These are phyloP conservation scores for Tylopilus subfusipes DNA, from an alignment of 768 basidiomycete species.

Conservation along the genomic window DNA sequence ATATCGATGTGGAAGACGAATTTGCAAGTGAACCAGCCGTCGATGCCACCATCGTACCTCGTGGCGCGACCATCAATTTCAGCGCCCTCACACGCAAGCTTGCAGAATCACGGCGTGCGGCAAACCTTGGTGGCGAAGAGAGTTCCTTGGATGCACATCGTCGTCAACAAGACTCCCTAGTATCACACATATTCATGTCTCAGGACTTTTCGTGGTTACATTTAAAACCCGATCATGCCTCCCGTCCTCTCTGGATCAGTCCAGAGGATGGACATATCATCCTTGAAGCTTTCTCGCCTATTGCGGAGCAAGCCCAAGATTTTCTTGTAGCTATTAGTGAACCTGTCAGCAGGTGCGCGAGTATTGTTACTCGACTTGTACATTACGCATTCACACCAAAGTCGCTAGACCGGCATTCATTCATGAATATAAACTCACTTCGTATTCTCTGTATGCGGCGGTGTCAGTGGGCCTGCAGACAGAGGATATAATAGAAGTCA, in stretches of 20 bases:
- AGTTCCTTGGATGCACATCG: constrained; percentile 63
- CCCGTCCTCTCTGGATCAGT: constrained; percentile 94
- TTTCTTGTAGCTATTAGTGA: constrained; percentile 98
- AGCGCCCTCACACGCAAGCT: constrained; percentile 79
- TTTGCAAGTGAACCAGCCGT: constrained; percentile 35
- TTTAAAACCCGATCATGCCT: constrained; percentile 86
- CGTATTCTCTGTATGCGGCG: constrained; percentile 96
- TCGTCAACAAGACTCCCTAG: constrained; percentile 68
- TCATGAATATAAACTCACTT: constrained; percentile 98
- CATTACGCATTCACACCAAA: constrained; percentile 19
- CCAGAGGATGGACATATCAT: constrained; percentile 92
- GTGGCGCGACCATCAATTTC: constrained; percentile 81
- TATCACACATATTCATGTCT: constrained; percentile 79
- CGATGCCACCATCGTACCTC: constrained; percentile 51
- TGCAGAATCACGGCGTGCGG: constrained; percentile 54
- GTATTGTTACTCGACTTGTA: constrained; percentile 23
- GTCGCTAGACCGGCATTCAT: constrained; percentile 84
- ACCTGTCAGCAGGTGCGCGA: constrained; percentile 91
- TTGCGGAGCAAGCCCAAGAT: constrained; percentile 97
- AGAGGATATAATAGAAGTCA: constrained; percentile 95
- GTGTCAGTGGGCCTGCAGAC: constrained; percentile 98
- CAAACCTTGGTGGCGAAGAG: constrained; percentile 37
- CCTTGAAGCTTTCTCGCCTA: constrained; percentile 95
- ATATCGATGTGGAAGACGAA: constrained; percentile 57
- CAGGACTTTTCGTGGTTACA: constrained; percentile 86